Conservation (phyloP, 2,329 filamentous ascomycete genomes). For the Ophiognomonia clavigignenti-juglandacearum region DNA sequence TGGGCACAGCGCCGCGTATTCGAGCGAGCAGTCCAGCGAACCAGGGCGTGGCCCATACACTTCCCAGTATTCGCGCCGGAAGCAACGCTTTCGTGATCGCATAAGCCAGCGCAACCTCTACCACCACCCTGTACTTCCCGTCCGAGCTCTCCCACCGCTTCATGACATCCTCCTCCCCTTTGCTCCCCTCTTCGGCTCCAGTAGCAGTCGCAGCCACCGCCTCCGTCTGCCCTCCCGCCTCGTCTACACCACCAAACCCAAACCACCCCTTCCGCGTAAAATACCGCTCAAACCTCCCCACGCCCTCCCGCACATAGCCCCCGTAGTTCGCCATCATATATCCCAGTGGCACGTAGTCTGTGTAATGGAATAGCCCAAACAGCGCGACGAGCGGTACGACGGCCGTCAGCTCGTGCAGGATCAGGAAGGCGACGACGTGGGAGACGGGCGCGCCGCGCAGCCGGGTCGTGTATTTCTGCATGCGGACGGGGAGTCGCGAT, state of each 20-base stretch:
- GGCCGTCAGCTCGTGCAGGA: slow-evolving; percentile 90
- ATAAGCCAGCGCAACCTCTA: slow-evolving; percentile 81
- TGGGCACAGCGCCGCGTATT: slow-evolving; percentile 18
- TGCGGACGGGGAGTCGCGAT: slow-evolving; percentile 55
- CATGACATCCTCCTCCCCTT: slow-evolving; percentile 23
- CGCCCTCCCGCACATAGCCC: slow-evolving; percentile 52
- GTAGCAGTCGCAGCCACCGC: no score
- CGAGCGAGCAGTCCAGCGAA: slow-evolving; percentile 67
- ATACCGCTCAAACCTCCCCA: slow-evolving; percentile 72
- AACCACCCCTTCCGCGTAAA: slow-evolving; percentile 81
- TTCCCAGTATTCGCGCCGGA: slow-evolving; percentile 69
- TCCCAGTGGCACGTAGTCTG: slow-evolving; percentile 61
- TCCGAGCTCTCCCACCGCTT: slow-evolving; percentile 35
- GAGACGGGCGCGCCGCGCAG: slow-evolving; percentile 74
- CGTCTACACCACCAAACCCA: slow-evolving; percentile 40
- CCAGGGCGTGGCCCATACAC: slow-evolving; percentile 88
- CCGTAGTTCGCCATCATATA: slow-evolving; percentile 48
- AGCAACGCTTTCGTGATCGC: slow-evolving; percentile 83
- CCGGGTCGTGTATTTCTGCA: slow-evolving; percentile 64
- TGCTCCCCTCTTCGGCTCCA: slow-evolving; percentile 22
- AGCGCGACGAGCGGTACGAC: slow-evolving; percentile 73
- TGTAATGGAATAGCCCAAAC: slow-evolving; percentile 74
- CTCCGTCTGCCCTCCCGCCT: slow-evolving; percentile 24
- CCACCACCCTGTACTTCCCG: slow-evolving; percentile 49
- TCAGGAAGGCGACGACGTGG: slow-evolving; percentile 78